Conservation (phyloP, 164 flowering plant genomes). For the Stephania yunnanensis region DNA sequence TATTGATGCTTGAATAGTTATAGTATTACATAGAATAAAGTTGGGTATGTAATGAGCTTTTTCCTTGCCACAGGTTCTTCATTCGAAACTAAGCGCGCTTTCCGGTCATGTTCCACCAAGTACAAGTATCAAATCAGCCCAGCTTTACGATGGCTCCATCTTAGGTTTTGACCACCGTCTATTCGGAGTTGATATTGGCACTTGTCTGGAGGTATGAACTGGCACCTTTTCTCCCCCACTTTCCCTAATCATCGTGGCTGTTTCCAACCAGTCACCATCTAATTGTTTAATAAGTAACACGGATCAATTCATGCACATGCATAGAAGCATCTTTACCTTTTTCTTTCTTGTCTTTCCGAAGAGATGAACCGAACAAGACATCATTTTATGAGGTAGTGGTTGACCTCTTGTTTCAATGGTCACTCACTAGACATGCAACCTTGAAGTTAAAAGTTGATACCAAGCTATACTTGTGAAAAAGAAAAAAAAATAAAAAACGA, state of each 20-base stretch:
- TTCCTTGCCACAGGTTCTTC: slow-evolving; percentile 50
- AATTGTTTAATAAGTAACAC: too few relatives aligned
- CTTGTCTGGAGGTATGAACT: slow-evolving; percentile 84
- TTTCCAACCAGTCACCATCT: not conserved
- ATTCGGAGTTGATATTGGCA: slow-evolving; percentile 76
- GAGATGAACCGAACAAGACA: too few relatives aligned
- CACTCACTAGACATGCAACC: too few relatives aligned
- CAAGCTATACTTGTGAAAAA: too few relatives aligned
- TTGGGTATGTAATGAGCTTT: not conserved
- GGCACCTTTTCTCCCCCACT: not conserved
- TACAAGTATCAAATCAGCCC: slow-evolving; percentile 40
- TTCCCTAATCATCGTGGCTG: not conserved
- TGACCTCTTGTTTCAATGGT: too few relatives aligned
- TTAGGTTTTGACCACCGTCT: slow-evolving; percentile 65
- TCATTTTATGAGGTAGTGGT: too few relatives aligned
- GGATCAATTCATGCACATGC: too few relatives aligned
- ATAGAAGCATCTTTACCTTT: too few relatives aligned
- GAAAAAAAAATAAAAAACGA: too few relatives aligned
- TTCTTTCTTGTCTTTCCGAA: too few relatives aligned
- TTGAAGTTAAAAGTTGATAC: too few relatives aligned
- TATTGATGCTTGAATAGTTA: slow-evolving; percentile 3
- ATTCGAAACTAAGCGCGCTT: slow-evolving; percentile 51
- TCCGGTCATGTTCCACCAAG: slow-evolving; percentile 21
- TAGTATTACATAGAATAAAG: not conserved
- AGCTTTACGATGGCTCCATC: slow-evolving; percentile 79